A percentile compares a stretch with the other conserved stretches of the same genome.
Conservation (phyloP, 148 eudicot species). For the Rhododendron griersonianum region DNA sequence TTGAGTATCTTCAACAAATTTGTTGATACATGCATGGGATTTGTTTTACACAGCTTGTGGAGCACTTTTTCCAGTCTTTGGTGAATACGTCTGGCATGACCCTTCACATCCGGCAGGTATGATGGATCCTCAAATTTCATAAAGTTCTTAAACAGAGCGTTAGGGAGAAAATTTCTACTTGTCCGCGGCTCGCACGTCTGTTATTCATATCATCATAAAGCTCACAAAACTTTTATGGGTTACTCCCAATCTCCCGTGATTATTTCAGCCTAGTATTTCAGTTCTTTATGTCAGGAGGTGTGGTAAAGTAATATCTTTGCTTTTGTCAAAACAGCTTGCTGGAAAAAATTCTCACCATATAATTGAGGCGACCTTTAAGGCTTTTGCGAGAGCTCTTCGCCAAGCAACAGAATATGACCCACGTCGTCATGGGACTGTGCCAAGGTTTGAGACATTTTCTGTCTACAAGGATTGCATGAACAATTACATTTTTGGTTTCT, state of each 20-base stretch:
- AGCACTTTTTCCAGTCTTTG: constrained; percentile 97
- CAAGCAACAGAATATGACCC: constrained; percentile 91
- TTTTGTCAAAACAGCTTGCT: constrained; percentile 56
- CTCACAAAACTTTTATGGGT: neutral
- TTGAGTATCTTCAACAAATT: no score
- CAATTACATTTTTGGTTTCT: neutral
- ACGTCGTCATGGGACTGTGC: constrained; percentile 83
- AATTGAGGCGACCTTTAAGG: constrained; percentile 97
- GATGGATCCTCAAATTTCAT: neutral
- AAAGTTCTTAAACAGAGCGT: neutral
- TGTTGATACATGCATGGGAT: no score
- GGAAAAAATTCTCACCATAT: constrained; percentile 97
- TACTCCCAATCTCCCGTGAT: neutral
- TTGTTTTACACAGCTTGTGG: constrained; percentile 57
- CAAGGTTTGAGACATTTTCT: constrained; percentile 46
- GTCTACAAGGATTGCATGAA: neutral
- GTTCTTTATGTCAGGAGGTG: neutral
- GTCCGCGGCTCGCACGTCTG: neutral
- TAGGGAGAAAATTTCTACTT: neutral
- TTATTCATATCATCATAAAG: neutral
- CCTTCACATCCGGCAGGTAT: constrained; percentile 94
- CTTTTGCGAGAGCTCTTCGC: constrained; percentile 96
- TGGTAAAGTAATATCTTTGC: neutral
- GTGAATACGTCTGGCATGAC: constrained; percentile 99
- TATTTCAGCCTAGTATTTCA: neutral